These are phyloP conservation scores for Carex littledalei DNA, from an alignment of 176 grass and related monocot genomes.

Conservation along the genomic window DNA sequence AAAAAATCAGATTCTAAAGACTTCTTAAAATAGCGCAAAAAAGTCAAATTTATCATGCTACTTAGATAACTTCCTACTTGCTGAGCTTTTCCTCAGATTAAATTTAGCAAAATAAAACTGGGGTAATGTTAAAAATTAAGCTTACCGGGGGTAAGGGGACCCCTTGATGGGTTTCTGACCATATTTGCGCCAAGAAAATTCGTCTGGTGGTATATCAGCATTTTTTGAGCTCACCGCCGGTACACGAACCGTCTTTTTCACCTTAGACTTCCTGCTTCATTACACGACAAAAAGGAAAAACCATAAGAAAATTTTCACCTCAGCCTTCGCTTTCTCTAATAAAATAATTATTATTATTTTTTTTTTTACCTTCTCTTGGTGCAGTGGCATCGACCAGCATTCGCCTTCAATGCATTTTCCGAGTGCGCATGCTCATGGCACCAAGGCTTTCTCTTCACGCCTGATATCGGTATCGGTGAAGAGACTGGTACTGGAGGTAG, in stretches of 20 bases:
- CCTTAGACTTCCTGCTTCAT: constrained; percentile 32
- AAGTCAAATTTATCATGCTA: constrained; percentile 2
- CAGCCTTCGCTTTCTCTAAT: background rate
- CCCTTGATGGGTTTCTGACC: constrained; percentile 37
- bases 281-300: background rate
- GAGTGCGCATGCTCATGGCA: constrained; percentile 83
- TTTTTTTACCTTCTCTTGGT: constrained; percentile 62
- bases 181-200: constrained; percentile 42
- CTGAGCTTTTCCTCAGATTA: too few species aligned
- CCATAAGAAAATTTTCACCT: background rate
- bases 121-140: background rate
- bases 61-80: background rate
- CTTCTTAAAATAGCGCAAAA: background rate
- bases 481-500: constrained; percentile 29
- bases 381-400: constrained; percentile 71
- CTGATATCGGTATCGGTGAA: background rate
- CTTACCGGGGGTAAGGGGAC: constrained; percentile 48
- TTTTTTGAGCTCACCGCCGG: constrained; percentile 56
- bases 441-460: constrained; percentile 36
- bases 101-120: background rate
- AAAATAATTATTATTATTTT: background rate
- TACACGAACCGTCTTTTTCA: constrained; percentile 37
- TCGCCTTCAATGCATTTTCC: constrained; percentile 45
- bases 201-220: constrained; percentile 53
- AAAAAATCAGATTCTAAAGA: background rate